Base-by-base conservation (phyloP, 1,284 basidiomycete genomes). In the Marasmius oreades region DNA sequence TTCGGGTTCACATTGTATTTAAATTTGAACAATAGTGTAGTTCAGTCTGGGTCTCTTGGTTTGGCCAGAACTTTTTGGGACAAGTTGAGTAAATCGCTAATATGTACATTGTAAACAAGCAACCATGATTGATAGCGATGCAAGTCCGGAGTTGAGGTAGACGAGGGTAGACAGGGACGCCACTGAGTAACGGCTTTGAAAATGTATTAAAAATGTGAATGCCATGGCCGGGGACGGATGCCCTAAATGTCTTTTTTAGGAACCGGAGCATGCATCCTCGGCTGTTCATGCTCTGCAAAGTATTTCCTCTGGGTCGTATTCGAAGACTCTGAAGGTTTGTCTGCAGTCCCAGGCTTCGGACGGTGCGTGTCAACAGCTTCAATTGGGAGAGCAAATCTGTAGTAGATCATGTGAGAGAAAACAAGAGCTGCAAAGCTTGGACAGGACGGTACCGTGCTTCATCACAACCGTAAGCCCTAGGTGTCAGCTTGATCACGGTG, bases 391-490 rank as follows among this genome's bases (percentile, higher is more conserved):
- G 89, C 81, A 69, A 91, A 94, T 55, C 89, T 92, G n/a, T 16
- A 36, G 24, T 16, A 59, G 39, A n/a, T 8, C n/a, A n/a, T 7
- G 39, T 42, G n/a, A 42, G 39, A n/a, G n/a, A 42, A 42, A 2
- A n/a, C 20, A 16, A 42, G 16, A 14, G n/a, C 14, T 14, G 8
- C 16, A n/a, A 42, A 18, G 16, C 39, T 14, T 7, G 55, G 23
- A 53, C n/a, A 58, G 48, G 16, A 34, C 73, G n/a, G 58, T 67
- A 94, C 79, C 97, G 81, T 70, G 96, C 95, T 72, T 99, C 97
- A 70, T 98, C 94, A 76, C 96, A 99, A 20, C 97, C 97, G 69
- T 99, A 99, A 1, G 97, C 97, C 69, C 93, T 95, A 2, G 97
- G 97, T 0, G 96, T 98, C 53, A 99, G 80, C 74, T 98, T 98